These are phyloP conservation scores for Senna siamea DNA, from an alignment of 306 rosid species.

Conservation along the genomic window DNA sequence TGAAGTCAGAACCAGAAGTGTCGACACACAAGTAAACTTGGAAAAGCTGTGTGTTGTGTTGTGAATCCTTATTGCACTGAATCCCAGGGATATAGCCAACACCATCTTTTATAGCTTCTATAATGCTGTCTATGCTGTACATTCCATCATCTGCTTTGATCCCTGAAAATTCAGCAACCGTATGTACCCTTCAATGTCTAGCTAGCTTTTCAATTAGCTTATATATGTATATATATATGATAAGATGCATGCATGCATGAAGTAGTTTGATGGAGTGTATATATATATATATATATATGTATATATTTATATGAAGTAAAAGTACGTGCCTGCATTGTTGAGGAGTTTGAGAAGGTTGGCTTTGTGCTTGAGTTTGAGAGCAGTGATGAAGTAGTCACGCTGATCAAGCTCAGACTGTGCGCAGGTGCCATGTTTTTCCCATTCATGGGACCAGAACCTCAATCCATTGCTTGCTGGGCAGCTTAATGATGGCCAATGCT, in stretches of 20 bases:
- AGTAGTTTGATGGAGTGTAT: too few relatives aligned
- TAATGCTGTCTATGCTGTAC: slow-evolving; percentile 49
- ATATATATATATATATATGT: too few relatives aligned
- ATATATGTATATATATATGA: too few relatives aligned
- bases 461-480: slow-evolving; percentile 85
- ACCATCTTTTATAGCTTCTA: slow-evolving; percentile 48
- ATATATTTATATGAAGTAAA: neutral
- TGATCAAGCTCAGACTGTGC: slow-evolving; percentile 74
- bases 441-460: slow-evolving; percentile 90
- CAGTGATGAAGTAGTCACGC: slow-evolving; percentile 63
- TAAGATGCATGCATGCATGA: too few relatives aligned
- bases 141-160: slow-evolving; percentile 50
- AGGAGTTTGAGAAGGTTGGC: slow-evolving; percentile 63
- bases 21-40: slow-evolving; percentile 55
- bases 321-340: slow-evolving; percentile 51
- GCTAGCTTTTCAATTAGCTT: neutral
- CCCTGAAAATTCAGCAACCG: slow-evolving; percentile 27
- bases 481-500: slow-evolving; percentile 83
- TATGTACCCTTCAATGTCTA: neutral
- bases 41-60: slow-evolving; percentile 46
- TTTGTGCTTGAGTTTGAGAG: slow-evolving; percentile 67
- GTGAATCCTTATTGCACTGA: slow-evolving; percentile 49
- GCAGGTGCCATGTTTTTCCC: slow-evolving; percentile 93
- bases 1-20: slow-evolving; percentile 47
- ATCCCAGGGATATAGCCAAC: slow-evolving; percentile 45